These are phyloP conservation scores for Neltuma alba DNA, from an alignment of 306 rosid species.

Conservation along the genomic window DNA sequence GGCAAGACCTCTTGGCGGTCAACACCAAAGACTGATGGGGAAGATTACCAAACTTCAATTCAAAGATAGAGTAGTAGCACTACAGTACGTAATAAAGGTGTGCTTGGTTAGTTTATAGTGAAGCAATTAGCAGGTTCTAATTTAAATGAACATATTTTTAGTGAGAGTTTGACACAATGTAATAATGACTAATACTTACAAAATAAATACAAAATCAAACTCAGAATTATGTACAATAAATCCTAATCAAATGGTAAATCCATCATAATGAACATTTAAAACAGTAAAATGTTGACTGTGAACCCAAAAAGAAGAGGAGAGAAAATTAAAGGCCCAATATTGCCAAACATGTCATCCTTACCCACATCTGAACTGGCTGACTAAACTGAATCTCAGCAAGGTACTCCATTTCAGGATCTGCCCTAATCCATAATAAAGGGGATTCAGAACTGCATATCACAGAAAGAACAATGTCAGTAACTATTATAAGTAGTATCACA, in stretches of 20 bases:
- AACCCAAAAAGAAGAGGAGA: neutral
- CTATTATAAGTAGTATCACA: neutral
- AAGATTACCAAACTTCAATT: too few species aligned
- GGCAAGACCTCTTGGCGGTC: too few species aligned
- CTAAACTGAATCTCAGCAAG: slow-evolving; percentile 89
- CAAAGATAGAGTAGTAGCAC: too few species aligned
- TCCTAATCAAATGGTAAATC: neutral
- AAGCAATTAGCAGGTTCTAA: neutral
- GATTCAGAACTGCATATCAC: slow-evolving; percentile 71
- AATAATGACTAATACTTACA: neutral
- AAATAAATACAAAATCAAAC: neutral
- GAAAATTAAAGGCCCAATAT: slow-evolving; percentile 23
- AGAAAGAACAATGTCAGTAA: slow-evolving; percentile 17
- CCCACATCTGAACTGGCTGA: slow-evolving; percentile 99
- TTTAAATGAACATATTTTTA: neutral
- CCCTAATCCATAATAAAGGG: slow-evolving; percentile 94
- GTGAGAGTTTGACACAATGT: neutral
- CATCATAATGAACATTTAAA: neutral
- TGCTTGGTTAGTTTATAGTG: too few species aligned
- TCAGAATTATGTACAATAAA: neutral
- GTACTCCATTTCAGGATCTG: slow-evolving; percentile 99
- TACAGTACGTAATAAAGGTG: too few species aligned
- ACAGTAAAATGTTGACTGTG: neutral
- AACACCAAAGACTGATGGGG: too few species aligned
- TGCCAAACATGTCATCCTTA: slow-evolving; percentile 52